Conservation (phyloP, 495 filamentous ascomycete genomes). For the Parathielavia appendiculata region DNA sequence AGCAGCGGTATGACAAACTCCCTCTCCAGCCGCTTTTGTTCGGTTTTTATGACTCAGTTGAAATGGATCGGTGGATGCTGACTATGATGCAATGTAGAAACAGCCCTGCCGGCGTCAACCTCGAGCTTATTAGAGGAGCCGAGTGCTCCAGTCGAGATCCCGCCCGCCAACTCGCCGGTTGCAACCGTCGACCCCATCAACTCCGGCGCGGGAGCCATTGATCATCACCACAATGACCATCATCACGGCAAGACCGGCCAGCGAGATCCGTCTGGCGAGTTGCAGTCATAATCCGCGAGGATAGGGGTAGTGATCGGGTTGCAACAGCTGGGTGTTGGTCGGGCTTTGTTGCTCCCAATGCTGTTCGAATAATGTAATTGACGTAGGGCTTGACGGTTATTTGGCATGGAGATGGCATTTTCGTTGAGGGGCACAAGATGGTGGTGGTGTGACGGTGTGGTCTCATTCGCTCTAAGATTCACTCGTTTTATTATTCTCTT, state of each 20-base stretch:
- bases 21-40: background rate
- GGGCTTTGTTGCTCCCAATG: no score
- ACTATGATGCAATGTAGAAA: background rate
- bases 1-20: background rate
- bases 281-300: background rate
- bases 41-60: no score
- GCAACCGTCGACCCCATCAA: slow-evolving; percentile 18
- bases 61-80: background rate
- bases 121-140: no score
- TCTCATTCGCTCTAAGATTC: no score
- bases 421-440: no score
- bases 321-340: background rate
- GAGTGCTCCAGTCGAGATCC: background rate
- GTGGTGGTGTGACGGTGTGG: no score
- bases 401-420: background rate
- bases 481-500: no score
- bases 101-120: background rate
- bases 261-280: background rate
- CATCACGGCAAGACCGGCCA: no score
- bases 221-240: slow-evolving; percentile 26
- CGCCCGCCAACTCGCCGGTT: background rate
- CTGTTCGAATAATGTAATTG: no score
- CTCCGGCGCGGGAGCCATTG: slow-evolving; percentile 21
- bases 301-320: no score
- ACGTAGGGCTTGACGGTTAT: no score